Percentiles rank a stretch among this genome's conserved stretches.
These are phyloP conservation scores for Stevia rebaudiana DNA, from an alignment of 140 eudicot genomes.

Conservation along the genomic window DNA sequence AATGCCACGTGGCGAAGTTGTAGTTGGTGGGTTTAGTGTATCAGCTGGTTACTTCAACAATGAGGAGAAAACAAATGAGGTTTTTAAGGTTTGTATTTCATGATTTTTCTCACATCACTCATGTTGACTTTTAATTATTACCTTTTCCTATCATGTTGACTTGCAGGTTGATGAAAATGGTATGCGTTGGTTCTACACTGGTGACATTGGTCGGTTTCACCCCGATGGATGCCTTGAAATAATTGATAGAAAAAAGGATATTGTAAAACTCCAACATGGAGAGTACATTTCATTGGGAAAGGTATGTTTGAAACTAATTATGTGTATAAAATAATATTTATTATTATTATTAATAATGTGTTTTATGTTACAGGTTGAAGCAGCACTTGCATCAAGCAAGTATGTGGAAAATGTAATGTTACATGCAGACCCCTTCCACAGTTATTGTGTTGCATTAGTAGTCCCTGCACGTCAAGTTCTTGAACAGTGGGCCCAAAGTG, in stretches of 20 bases:
- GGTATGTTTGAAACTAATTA: constrained; percentile 34
- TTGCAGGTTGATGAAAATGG: constrained; percentile 84
- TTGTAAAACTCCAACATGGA: constrained; percentile 98
- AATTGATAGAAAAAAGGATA: constrained; percentile 92
- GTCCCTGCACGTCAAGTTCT: constrained; percentile 70
- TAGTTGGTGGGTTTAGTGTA: constrained; percentile 76
- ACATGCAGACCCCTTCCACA: constrained; percentile 87
- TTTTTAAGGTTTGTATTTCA: constrained; percentile 56
- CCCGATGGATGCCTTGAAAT: constrained; percentile 97
- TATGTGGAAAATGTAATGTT: constrained; percentile 80
- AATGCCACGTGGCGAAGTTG: constrained; percentile 95
- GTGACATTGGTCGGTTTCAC: constrained; percentile 91
- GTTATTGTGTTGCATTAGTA: constrained; percentile 66
- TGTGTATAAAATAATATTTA: background rate
- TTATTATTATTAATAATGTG: constrained; percentile 10
- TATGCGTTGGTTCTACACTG: constrained; percentile 96
- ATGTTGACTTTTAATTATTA: constrained; percentile 8
- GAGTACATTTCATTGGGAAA: constrained; percentile 93
- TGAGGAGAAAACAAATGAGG: constrained; percentile 80
- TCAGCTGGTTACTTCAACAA: constrained; percentile 86
- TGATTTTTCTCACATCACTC: background rate
- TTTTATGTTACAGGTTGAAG: constrained; percentile 66
- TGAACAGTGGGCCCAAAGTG: constrained; percentile 76
- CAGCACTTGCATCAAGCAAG: constrained; percentile 70
- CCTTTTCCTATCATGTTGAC: background rate